Base-by-base conservation (phyloP, 805 yeast species). In the Candida sphagnicola region DNA sequence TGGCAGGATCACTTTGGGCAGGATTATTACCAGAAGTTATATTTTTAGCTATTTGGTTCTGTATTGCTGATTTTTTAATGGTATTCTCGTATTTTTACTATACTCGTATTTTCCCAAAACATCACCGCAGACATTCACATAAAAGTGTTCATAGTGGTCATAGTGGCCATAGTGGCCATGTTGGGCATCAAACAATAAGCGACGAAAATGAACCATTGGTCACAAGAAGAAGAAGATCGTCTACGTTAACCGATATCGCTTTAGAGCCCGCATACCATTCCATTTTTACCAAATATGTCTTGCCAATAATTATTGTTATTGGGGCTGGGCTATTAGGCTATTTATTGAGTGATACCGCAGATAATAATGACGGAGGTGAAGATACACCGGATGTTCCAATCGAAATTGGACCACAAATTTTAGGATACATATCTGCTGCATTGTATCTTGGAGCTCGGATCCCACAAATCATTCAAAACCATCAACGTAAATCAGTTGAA, bases 401-500 rank as follows among this genome's bases (percentile, higher is more conserved):
- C 19, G 42, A 47, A 5, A 40, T 75, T 26, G 82, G 82, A 1
- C 82, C 91, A 2, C 86, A 82, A 57, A 48, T 81, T 3, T 67
- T 81, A 44, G 93, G 93, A 4, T 85, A 84, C 59, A 46, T 77
- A 4, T 79, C 87, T 3, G 91, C 95, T 1, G 43, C 66, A 2
- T 61, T 85, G 41, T 85, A 85, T 56, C 67, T 85, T 47, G 77
- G 85, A 6, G 93, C 93, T 2, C 65, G 88, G 47, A 74, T 53
- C 50, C 99, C 99, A 0, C 99, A 91, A 61, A 84, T 91, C 38
- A 64, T 75, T 41, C 95, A 85, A 54, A 91, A 91, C 62, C 77
- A 80, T 57, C 67, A 67, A 34, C 76, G 95, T 47, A 78, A 81
- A 51, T 84, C 95, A 4, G 89, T 89, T 39, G 74, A 78, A 40